Evolutionary conservation across 1,139 yeast genomes (phyloP).

Genomic region (Hyphopichia burtonii): DNA sequence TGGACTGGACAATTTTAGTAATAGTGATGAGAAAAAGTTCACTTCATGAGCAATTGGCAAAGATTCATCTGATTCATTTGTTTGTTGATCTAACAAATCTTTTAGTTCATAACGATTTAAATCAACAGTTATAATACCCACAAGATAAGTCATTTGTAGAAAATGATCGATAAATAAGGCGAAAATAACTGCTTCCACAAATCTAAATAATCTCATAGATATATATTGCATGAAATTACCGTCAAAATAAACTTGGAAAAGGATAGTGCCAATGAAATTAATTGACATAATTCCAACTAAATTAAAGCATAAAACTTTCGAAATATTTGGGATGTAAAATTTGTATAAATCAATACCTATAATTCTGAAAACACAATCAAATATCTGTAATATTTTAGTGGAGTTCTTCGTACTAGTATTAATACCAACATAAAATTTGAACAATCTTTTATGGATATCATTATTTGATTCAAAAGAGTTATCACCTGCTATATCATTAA

Average conservation of each 20-base stretch:
- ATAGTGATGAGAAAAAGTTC: conserved; percentile 25
- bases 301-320: conserved; percentile 18
- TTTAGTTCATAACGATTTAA: conserved; percentile 60
- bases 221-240: conserved; percentile 20
- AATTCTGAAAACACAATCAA: conserved; percentile 1
- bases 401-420: conserved; percentile 9
- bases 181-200: conserved; percentile 19
- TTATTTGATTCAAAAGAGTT: conserved; percentile 12
- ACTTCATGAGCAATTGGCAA: conserved; percentile 14
- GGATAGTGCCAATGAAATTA: conserved; percentile 11
- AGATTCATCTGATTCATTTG: neutral
- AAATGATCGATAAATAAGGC: conserved; percentile 55
- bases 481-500: conserved; percentile 19
- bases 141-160: conserved; percentile 61
- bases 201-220: conserved; percentile 14
- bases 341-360: conserved; percentile 6
- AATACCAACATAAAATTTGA: conserved; percentile 22
- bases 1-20: conserved; percentile 19
- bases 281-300: conserved; percentile 9
- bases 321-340: conserved; percentile 16
- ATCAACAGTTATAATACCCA: conserved; percentile 67
- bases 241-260: conserved; percentile 15
- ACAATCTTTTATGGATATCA: conserved; percentile 24
- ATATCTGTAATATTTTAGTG: conserved; percentile 1
- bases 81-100: conserved; percentile 35